Conservation (phyloP, 73 alveolate genomes). For the Durusdinium trenchii region DNA sequence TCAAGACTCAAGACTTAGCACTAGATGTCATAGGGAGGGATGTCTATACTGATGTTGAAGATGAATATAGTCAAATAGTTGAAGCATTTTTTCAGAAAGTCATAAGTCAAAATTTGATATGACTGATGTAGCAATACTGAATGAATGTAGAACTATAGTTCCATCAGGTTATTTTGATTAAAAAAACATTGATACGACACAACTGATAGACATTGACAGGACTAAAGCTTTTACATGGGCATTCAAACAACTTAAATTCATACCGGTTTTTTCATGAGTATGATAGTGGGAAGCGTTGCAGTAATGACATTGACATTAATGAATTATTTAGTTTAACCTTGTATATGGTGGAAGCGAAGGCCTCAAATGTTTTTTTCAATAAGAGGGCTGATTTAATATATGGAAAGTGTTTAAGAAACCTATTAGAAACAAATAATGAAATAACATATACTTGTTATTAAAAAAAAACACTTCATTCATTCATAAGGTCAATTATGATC, state of each 20-base stretch:
- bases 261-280: background rate
- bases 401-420: no score
- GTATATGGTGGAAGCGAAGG: no score
- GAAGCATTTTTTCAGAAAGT: background rate
- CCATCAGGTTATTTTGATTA: background rate
- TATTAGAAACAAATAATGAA: background rate
- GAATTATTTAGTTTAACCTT: no score
- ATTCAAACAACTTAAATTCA: background rate
- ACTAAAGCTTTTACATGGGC: background rate
- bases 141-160: no score
- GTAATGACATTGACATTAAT: no score
- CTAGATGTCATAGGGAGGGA: background rate
- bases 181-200: background rate
- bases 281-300: background rate
- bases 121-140: no score
- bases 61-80: background rate
- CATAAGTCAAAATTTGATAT: background rate
- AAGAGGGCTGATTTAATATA: background rate
- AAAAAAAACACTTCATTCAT: background rate
- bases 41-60: background rate
- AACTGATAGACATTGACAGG: no score
- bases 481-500: background rate
- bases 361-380: background rate
- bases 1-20: background rate
- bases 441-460: background rate